Evolutionary conservation across 352 stramenopile species (phyloP), one percentile per base, ranked within the genome.

Genomic region (Elongisporangium prolatum): DNA sequence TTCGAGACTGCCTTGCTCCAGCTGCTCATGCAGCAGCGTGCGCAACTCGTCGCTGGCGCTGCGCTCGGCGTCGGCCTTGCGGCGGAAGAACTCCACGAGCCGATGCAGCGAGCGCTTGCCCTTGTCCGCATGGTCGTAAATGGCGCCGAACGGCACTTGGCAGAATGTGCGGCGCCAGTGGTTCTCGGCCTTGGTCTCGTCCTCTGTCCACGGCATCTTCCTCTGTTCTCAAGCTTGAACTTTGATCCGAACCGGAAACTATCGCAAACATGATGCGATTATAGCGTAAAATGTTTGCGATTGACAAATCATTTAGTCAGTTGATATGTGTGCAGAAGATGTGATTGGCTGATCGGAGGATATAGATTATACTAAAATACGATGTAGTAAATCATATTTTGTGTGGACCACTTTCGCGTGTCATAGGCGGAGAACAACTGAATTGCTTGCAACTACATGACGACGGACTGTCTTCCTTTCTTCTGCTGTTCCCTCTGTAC

Each of bases 111-210:
- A 89, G 60, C 71, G 75, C 67, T 91, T 89, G 64, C 85, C 83
- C 51, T 77, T 79, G 57, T 91, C 83, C 14, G 85, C 80, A 60
- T 92, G 82, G 57, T 83, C 77, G 59, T 92, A 89, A 68, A 95
- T 95, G 56, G 80, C 64, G 24, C 59, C 60, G 52, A 93, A 89
- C 28, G 85, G 83, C 57, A 95, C 80, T 68, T 95, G 85, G 61
- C 85, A 95, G 71, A 95, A 95, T 57, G 85, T 95, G 52, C 85
- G 83, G 17, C 85, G 81, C 75, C 80, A 92, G 54, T 93, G 77
- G 72, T 95, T 93, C 75, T 95, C 85, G 24, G 70, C 68, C 52
- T 74, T 74, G 64, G 88, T 77, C 20, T 85, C 71, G 52, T 70
- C 72, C 48, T 64, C 59, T 56, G 64, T 69, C 67, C 34, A 44